phyloP scores from a whole-genome alignment of 768 basidiomycete species.

The Psilocybe cyanescens region DNA sequence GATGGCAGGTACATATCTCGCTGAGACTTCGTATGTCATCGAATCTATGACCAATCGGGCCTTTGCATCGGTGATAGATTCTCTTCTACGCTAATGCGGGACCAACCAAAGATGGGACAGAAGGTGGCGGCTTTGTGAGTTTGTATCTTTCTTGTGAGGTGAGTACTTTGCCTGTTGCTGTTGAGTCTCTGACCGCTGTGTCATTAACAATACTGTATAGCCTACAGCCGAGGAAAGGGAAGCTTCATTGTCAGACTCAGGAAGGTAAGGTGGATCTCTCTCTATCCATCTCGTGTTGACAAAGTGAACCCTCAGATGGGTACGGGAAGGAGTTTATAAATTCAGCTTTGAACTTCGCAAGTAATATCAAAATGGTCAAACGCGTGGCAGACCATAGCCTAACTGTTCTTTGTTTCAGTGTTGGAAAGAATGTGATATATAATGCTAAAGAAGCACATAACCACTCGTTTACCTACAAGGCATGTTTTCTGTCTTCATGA shows the following conservation, averaged over 20 bases:
- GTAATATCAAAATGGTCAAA: conserved; percentile 34
- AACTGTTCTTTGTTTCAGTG: conserved; percentile 23
- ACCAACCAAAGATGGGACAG: conserved; percentile 52
- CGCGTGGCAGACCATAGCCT: background rate
- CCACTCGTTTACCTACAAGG: conserved; percentile 78
- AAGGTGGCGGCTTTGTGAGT: conserved; percentile 60
- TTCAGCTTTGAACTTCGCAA: conserved; percentile 84
- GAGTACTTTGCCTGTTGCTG: conserved; percentile 23
- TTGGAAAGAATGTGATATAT: conserved; percentile 52
- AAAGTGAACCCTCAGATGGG: conserved; percentile 58
- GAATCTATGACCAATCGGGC: conserved; percentile 14
- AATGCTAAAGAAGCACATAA: conserved; percentile 81
- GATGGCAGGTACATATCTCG: conserved; percentile 62
- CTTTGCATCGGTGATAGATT: conserved; percentile 46
- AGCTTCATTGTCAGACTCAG: conserved; percentile 53
- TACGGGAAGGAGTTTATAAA: conserved; percentile 83
- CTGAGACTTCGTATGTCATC: background rate
- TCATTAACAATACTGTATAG: conserved; percentile 35
- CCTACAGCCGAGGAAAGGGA: conserved; percentile 82
- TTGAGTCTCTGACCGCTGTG: background rate
- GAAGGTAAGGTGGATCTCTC: conserved; percentile 42
- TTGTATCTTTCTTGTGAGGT: conserved; percentile 86
- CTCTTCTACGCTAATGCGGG: conserved; percentile 87
- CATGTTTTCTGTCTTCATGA: conserved; percentile 8
- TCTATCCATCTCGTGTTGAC: background rate